Evolutionary conservation across 2,329 filamentous ascomycete species (phyloP).

Genomic region (Aspergillus cejpii): DNA sequence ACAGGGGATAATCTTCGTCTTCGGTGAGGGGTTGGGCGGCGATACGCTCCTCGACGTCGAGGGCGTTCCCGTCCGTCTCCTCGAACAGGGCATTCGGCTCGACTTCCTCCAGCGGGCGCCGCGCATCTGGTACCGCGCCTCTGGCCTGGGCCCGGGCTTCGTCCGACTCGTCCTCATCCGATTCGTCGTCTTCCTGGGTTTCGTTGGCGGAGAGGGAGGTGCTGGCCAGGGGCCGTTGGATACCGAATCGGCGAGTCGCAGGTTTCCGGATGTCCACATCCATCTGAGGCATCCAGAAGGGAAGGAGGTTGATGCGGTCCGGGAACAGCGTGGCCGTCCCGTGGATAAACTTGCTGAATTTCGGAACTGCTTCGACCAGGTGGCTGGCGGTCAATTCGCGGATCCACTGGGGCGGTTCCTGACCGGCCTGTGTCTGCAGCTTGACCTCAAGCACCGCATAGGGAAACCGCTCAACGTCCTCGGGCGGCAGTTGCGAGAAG

Average conservation of each 20-base stretch:
- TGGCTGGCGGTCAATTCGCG: slow-evolving; percentile 87
- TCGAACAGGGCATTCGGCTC: slow-evolving; percentile 43
- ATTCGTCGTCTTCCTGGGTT: slow-evolving; percentile 64
- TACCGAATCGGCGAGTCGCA: slow-evolving; percentile 79
- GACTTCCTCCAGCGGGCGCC: slow-evolving; percentile 26
- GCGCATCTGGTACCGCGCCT: not conserved
- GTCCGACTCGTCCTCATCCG: slow-evolving; percentile 54
- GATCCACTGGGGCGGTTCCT: slow-evolving; percentile 95
- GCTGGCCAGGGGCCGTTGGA: slow-evolving; percentile 69
- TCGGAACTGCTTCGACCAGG: slow-evolving; percentile 95
- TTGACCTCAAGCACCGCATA: slow-evolving; percentile 97
- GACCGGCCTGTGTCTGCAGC: slow-evolving; percentile 89
- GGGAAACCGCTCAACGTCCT: slow-evolving; percentile 84
- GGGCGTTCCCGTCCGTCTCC: slow-evolving; percentile 41
- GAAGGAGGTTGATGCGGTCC: slow-evolving; percentile 76
- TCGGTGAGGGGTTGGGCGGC: slow-evolving; percentile 52
- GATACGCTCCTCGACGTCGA: slow-evolving; percentile 81
- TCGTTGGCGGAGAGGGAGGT: slow-evolving; percentile 71
- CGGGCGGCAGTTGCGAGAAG: slow-evolving; percentile 77
- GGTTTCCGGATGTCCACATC: slow-evolving; percentile 95
- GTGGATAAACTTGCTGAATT: slow-evolving; percentile 99
- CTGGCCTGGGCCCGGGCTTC: slow-evolving; percentile 5
- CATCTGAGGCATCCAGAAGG: slow-evolving; percentile 99
- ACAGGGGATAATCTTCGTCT: slow-evolving; percentile 72
- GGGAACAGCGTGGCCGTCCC: slow-evolving; percentile 85